These are phyloP conservation scores for Cronartium quercuum DNA, from an alignment of 1,284 basidiomycete genomes.

Conservation along the genomic window DNA sequence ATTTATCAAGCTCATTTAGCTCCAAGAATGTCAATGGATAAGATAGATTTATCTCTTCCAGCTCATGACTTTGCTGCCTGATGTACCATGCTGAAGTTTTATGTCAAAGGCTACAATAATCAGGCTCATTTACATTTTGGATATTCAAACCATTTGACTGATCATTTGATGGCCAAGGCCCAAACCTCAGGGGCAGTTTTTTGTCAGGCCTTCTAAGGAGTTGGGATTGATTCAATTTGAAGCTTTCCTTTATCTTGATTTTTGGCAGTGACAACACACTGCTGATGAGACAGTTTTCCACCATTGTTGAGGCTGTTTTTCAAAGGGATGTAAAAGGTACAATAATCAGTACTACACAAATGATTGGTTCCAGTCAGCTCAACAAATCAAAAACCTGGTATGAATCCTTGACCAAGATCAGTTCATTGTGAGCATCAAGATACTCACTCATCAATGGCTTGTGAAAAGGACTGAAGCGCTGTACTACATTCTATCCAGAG, in stretches of 20 bases:
- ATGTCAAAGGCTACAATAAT: background rate
- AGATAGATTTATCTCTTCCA: background rate
- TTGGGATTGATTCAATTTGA: background rate
- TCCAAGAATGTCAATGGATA: background rate
- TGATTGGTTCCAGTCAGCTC: background rate
- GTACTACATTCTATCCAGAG: slow-evolving; percentile 1
- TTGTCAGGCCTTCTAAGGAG: background rate
- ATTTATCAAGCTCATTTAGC: background rate
- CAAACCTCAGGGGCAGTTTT: background rate
- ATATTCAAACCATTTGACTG: too few relatives aligned
- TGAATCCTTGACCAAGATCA: background rate
- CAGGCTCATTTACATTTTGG: background rate
- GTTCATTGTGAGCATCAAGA: slow-evolving; percentile 8
- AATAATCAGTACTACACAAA: background rate
- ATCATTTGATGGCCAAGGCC: background rate
- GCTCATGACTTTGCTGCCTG: background rate
- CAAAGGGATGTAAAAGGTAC: too few relatives aligned
- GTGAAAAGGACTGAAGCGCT: background rate
- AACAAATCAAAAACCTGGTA: background rate
- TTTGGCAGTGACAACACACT: background rate
- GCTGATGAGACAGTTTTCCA: background rate
- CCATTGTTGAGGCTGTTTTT: slow-evolving; percentile 1
- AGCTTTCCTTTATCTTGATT: background rate
- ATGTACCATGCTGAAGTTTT: slow-evolving; percentile 1
- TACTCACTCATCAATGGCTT: slow-evolving; percentile 10